Evolutionary conservation across 257 asterid species (phyloP), one percentile per base, ranked within the genome.

Genomic region (Solanum pimpinellifolium): DNA sequence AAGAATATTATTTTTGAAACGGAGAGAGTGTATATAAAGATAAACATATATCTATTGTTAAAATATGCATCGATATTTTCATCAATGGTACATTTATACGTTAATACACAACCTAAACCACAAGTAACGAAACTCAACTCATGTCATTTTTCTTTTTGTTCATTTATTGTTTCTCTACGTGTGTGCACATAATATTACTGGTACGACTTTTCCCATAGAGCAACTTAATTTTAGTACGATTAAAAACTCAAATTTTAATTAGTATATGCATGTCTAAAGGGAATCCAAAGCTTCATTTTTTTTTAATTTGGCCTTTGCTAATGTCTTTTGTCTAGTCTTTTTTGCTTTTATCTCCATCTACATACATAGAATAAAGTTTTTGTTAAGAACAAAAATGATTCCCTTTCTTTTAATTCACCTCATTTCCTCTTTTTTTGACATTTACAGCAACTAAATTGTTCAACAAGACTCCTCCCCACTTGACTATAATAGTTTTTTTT

Each of bases 241-340:
- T 37, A 68, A 68, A 27, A 68, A 8, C 2, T 6, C 18, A 29
- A 27, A 27, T 68, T 68, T 27, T 29, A 31, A 60, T 23, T 23
- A 60, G 25, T 59, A 59, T 9, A 52, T 52, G n/a, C 62, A 39
- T 10, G 41, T 42, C 83, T 14, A 86, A 88, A 83, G 47, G 87
- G 87, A 69, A 88, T 56, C 87, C 86, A 84, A 88, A 86, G 88
- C 89, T 70, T 88, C 35, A 84, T 44, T 86, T 86, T 90, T 76
- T 41, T 52, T 66, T 0, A 33, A 6, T 10, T n/a, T 29, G 87
- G 47, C 75, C 82, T 82, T 86, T 88, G 83, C 75, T 70, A 66
- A 49, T 86, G 66, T 68, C 89, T 84, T 88, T 90, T 89, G 60
- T 75, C 83, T 11, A 39, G 83, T 52, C 83, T 52, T 52, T 52